Conservation (phyloP, 495 filamentous ascomycete genomes). For the Astrothelium subdiscretum region DNA sequence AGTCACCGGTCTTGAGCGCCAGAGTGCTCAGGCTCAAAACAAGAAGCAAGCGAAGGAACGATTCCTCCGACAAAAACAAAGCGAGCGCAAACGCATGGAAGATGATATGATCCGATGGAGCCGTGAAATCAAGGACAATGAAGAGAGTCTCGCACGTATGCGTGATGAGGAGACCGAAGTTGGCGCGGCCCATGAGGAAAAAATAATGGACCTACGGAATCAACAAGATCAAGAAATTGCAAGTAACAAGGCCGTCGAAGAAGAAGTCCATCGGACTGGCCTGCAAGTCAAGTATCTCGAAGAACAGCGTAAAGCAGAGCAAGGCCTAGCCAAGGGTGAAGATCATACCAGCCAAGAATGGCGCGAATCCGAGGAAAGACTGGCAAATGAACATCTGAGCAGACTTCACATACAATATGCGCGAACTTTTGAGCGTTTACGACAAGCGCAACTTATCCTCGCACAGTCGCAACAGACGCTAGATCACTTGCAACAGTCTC, state of each 20-base stretch:
- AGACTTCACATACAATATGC: conserved; percentile 40
- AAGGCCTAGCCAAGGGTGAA: conserved; percentile 36
- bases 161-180: conserved; percentile 36
- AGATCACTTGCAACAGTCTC: neutral
- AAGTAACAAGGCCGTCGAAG: conserved; percentile 46
- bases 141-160: conserved; percentile 35
- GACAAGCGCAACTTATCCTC: conserved; percentile 14
- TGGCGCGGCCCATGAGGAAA: conserved; percentile 33
- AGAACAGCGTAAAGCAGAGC: conserved; percentile 41
- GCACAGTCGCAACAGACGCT: neutral
- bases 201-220: conserved; percentile 39
- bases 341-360: conserved; percentile 38
- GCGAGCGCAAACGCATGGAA: conserved; percentile 49
- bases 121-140: conserved; percentile 40
- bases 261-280: conserved; percentile 50
- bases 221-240: conserved; percentile 42
- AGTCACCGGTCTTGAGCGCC: conserved; percentile 64
- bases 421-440: neutral
- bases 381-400: conserved; percentile 41
- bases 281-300: conserved; percentile 52
- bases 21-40: conserved; percentile 74
- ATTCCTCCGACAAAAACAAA: conserved; percentile 49
- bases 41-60: conserved; percentile 67
- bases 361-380: conserved; percentile 42
- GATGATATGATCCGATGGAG: conserved; percentile 50